A percentile compares a stretch with the other conserved stretches of the same genome.
Conservation (phyloP, 768 basidiomycete species). For the Leccinum truebloodii region DNA sequence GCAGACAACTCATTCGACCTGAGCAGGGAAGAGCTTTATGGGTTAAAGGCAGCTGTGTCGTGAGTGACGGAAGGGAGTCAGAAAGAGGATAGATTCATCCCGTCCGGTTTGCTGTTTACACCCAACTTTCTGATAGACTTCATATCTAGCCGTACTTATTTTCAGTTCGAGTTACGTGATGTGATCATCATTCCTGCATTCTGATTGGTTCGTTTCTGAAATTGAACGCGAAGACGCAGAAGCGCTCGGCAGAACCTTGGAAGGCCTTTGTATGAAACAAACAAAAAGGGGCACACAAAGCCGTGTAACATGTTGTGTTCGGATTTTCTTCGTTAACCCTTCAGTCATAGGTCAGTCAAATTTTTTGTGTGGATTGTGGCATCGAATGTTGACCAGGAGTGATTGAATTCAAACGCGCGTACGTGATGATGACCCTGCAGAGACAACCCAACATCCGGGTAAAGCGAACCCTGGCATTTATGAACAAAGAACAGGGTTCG, state of each 20-base stretch:
- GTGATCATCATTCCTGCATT: conserved; percentile 11
- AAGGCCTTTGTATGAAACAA: conserved; percentile 8
- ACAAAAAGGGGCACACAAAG: conserved; percentile 19
- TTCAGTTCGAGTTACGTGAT: conserved; percentile 29
- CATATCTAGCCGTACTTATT: conserved; percentile 31
- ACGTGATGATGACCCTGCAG: conserved; percentile 12
- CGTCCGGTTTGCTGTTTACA: conserved; percentile 12
- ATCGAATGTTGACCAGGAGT: conserved; percentile 1
- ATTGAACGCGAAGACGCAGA: conserved; percentile 10
- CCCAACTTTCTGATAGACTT: conserved; percentile 11
- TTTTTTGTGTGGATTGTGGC: neutral
- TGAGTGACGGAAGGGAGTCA: conserved; percentile 18
- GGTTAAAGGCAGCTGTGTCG: conserved; percentile 22
- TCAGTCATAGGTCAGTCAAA: conserved; percentile 15
- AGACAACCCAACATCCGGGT: conserved; percentile 3
- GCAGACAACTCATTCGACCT: conserved; percentile 31
- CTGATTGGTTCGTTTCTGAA: conserved; percentile 22
- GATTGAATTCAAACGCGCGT: conserved; percentile 3
- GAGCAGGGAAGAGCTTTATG: conserved; percentile 26
- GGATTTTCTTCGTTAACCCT: neutral
- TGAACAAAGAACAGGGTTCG: conserved; percentile 15
- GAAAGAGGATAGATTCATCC: conserved; percentile 19
- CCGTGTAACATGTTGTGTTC: neutral
- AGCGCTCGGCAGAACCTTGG: conserved; percentile 8
- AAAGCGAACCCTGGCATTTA: conserved; percentile 14